phyloP scores from a whole-genome alignment of 139 green algal genomes.

The Haematococcus sp. region DNA sequence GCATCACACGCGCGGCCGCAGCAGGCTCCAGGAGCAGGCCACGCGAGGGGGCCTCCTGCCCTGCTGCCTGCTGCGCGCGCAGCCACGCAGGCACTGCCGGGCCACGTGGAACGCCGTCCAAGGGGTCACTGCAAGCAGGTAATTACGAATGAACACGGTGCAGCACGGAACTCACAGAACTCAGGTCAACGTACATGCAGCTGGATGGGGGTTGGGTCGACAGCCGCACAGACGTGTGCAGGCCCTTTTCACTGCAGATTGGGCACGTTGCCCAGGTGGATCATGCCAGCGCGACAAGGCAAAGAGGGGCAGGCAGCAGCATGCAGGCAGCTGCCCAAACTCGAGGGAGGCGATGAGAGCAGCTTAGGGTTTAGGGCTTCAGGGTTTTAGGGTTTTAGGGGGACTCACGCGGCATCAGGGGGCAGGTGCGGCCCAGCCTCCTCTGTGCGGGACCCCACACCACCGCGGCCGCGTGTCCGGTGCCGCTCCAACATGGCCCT shows the following conservation, averaged over 20 bases:
- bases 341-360: no score
- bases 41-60: background rate
- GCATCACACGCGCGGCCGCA: background rate
- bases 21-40: background rate
- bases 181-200: no score
- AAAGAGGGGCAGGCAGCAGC: no score
- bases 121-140: background rate
- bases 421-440: conserved; percentile 16
- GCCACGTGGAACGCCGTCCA: background rate
- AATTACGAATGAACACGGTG: background rate
- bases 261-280: no score
- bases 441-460: conserved; percentile 21
- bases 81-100: background rate
- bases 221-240: no score
- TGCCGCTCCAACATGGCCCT: conserved; percentile 20
- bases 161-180: no score
- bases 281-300: no score
- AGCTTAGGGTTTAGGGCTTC: no score
- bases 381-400: no score
- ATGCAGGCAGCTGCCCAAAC: no score
- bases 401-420: background rate
- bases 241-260: no score
- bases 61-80: background rate
- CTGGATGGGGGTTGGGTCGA: no score
- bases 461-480: conserved; percentile 18